Conservation (phyloP, 1,284 basidiomycete species). For the Tetrapyrgos nigripes region DNA sequence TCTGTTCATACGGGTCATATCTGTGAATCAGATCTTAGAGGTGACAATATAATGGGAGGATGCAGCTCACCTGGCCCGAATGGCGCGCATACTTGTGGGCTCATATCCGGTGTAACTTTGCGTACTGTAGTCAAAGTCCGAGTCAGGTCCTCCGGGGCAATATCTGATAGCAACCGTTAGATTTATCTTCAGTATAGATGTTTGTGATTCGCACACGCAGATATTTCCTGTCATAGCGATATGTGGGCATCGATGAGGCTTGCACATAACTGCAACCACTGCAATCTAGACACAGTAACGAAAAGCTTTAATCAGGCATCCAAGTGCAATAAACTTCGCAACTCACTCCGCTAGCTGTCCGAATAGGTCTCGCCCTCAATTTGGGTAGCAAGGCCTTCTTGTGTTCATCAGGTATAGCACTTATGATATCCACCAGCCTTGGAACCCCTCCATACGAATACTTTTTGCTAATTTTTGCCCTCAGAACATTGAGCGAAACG, state of each 20-base stretch:
- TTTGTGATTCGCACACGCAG: conserved; percentile 78
- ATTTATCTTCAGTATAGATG: background rate
- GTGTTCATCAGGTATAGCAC: conserved; percentile 97
- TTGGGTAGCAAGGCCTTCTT: conserved; percentile 92
- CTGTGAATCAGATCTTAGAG: conserved; percentile 1
- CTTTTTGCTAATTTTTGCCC: conserved; percentile 90
- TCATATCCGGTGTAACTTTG: conserved; percentile 98
- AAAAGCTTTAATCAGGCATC: conserved; percentile 14
- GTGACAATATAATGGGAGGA: background rate
- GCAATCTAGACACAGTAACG: conserved; percentile 72
- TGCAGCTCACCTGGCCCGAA: conserved; percentile 73
- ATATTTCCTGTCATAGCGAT: conserved; percentile 99
- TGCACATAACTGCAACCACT: conserved; percentile 99
- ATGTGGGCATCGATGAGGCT: conserved; percentile 98
- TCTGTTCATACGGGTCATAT: conserved; percentile 99
- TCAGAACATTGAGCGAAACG: conserved; percentile 89
- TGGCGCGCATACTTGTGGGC: conserved; percentile 99
- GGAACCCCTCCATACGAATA: conserved; percentile 88
- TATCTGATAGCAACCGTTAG: conserved; percentile 61
- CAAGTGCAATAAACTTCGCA: conserved; percentile 6
- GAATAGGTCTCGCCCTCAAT: conserved; percentile 92
- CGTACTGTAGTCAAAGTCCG: conserved; percentile 99
- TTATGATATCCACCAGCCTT: conserved; percentile 96
- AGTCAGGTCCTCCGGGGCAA: conserved; percentile 98
- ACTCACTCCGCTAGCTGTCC: conserved; percentile 95